A percentile compares a stretch with the other conserved stretches of the same genome.
Evolutionary conservation across 148 eudicot genomes (phyloP).

Genomic region (Polygonum maritimum): DNA sequence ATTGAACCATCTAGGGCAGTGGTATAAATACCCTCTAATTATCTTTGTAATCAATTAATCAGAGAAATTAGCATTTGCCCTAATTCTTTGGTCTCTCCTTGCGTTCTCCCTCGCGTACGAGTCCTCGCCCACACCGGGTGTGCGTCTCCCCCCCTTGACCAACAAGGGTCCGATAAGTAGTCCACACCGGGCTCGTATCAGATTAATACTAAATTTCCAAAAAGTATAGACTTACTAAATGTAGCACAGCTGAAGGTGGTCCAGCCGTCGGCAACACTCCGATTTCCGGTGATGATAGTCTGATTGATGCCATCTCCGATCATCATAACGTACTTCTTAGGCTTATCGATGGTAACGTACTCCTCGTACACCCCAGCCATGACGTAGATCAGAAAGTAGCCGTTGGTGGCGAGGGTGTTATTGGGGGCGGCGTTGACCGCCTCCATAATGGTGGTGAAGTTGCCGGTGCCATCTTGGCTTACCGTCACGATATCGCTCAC

Average conservation of each 20-base stretch:
- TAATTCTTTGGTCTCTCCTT: too few relatives aligned
- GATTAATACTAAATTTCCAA: too few relatives aligned
- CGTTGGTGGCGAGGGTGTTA: conserved; percentile 24
- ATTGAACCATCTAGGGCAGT: too few relatives aligned
- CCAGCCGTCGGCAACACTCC: conserved; percentile 45
- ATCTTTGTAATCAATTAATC: too few relatives aligned
- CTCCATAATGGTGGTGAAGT: conserved; percentile 43
- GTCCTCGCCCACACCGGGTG: too few relatives aligned
- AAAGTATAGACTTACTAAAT: conserved; percentile 31
- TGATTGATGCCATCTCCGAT: conserved; percentile 83
- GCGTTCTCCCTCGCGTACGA: too few relatives aligned
- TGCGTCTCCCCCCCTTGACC: too few relatives aligned
- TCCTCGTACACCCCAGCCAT: conserved; percentile 62
- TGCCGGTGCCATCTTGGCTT: conserved; percentile 42
- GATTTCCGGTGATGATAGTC: conserved; percentile 74
- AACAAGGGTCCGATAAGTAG: too few relatives aligned
- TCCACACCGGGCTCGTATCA: too few relatives aligned
- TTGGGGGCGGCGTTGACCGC: conserved; percentile 62
- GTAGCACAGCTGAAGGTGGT: conserved; percentile 76
- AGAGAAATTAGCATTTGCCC: too few relatives aligned
- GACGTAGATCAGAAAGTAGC: conserved; percentile 64
- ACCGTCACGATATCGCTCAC: conserved; percentile 50
- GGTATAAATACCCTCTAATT: too few relatives aligned
- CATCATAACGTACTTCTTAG: conserved; percentile 64
- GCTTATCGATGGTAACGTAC: conserved; percentile 48